Evolutionary conservation across 116 monocot species (phyloP).

Genomic region (Zostera marina): DNA sequence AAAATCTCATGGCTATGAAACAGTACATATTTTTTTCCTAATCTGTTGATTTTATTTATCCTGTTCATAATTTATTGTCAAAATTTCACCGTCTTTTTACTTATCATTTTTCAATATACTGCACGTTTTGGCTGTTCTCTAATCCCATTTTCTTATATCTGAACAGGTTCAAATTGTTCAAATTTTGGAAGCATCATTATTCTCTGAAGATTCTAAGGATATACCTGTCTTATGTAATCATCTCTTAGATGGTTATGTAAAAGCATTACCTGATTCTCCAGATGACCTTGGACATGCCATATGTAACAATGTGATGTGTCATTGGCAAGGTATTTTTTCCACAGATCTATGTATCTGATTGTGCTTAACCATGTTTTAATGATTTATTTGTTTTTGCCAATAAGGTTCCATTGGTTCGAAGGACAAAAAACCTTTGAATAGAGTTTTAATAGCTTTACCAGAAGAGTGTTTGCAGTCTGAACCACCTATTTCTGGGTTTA

Average conservation of each 20-base stretch:
- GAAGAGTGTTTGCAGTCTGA: conserved; percentile 32
- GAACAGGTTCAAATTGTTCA: conserved; percentile 38
- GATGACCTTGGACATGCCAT: conserved; percentile 10
- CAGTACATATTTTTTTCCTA: neutral
- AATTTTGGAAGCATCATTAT: conserved; percentile 38
- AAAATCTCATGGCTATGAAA: too few species aligned
- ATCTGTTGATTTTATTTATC: neutral
- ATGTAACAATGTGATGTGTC: conserved; percentile 10
- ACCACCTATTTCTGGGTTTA: conserved; percentile 11
- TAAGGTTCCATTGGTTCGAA: conserved; percentile 35
- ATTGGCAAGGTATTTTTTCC: conserved; percentile 35
- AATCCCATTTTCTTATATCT: neutral
- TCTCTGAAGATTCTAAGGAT: conserved; percentile 19
- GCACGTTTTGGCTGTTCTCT: neutral
- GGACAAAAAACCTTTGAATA: conserved; percentile 24
- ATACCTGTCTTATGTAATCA: conserved; percentile 7
- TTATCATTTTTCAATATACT: conserved; percentile 1
- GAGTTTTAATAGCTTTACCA: conserved; percentile 31
- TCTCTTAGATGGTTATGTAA: conserved; percentile 5
- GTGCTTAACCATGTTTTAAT: conserved; percentile 1
- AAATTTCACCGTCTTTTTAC: neutral
- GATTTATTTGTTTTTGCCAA: neutral
- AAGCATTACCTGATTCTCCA: conserved; percentile 21
- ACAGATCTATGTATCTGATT: neutral
- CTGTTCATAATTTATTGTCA: neutral